Conservation (phyloP, 306 rosid genomes). For the Cicer pinnatifidum region DNA sequence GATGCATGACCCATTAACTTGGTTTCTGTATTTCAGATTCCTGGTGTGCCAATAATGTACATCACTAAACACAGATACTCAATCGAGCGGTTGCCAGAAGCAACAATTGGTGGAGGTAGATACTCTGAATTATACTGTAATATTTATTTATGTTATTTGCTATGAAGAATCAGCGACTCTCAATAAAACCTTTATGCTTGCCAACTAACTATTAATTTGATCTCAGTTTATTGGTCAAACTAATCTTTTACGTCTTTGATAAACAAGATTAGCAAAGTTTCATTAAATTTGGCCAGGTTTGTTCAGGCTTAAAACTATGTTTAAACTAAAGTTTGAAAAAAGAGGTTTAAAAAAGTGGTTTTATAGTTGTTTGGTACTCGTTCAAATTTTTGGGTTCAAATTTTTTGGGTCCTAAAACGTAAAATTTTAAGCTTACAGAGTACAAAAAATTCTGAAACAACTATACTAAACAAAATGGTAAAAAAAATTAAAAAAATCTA, state of each 20-base stretch:
- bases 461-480: too few species aligned
- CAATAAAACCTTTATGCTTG: neutral
- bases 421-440: too few species aligned
- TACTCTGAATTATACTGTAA: neutral
- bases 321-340: too few species aligned
- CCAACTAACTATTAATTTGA: neutral
- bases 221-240: neutral
- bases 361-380: too few species aligned
- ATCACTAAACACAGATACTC: slow-evolving; percentile 84
- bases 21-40: slow-evolving; percentile 61
- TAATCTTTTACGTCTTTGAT: neutral
- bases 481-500: too few species aligned
- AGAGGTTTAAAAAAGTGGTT: too few species aligned
- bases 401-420: too few species aligned
- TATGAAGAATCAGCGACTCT: neutral
- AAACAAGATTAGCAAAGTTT: slow-evolving; percentile 14
- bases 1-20: slow-evolving; percentile 15
- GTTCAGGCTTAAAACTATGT: too few species aligned
- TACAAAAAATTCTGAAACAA: too few species aligned
- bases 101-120: slow-evolving; percentile 94
- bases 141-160: neutral
- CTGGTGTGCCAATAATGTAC: slow-evolving; percentile 97
- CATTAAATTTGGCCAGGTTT: neutral
- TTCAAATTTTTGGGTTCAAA: too few species aligned
- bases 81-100: slow-evolving; percentile 90